A percentile compares a stretch with the other conserved stretches of the same genome.
Evolutionary conservation across 2,329 filamentous ascomycete genomes (phyloP).

Genomic region (Diaporthe sp.): DNA sequence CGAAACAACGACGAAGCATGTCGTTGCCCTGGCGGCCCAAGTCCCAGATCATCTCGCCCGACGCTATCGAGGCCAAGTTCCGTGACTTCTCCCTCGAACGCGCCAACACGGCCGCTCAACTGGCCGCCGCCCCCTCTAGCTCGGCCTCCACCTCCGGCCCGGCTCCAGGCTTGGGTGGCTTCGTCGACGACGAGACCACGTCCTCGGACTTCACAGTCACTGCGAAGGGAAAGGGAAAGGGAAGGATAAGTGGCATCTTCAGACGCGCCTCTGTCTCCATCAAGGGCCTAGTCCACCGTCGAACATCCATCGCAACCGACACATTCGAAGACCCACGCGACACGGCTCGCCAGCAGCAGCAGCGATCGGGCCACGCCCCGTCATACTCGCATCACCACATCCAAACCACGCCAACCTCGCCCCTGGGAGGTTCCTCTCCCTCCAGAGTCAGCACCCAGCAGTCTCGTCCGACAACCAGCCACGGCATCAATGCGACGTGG

Average conservation of each 20-base stretch:
- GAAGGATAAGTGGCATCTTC: constrained; percentile 63
- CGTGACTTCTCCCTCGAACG: constrained; percentile 48
- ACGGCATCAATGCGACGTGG: constrained; percentile 55
- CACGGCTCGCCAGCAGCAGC: constrained; percentile 43
- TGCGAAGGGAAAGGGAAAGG: constrained; percentile 46
- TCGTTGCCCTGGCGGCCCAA: constrained; percentile 66
- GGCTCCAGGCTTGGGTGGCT: constrained; percentile 5
- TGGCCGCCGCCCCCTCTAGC: constrained; percentile 21
- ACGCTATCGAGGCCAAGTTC: constrained; percentile 48
- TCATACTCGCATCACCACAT: constrained; percentile 37
- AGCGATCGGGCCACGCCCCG: constrained; percentile 36
- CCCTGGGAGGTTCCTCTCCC: not conserved
- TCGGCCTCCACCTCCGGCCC: constrained; percentile 32
- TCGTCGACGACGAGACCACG: constrained; percentile 28
- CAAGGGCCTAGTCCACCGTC: constrained; percentile 65
- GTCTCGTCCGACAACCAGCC: constrained; percentile 52
- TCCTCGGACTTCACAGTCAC: not conserved
- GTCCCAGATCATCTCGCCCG: constrained; percentile 54
- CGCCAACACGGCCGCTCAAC: constrained; percentile 44
- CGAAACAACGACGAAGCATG: constrained; percentile 56
- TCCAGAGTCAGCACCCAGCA: constrained; percentile 26
- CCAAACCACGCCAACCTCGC: constrained; percentile 43
- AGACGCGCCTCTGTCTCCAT: constrained; percentile 69
- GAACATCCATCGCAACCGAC: constrained; percentile 56
- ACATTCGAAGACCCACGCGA: constrained; percentile 41